Conservation (phyloP, 352 stramenopile species). For the Globisporangium splendens region DNA sequence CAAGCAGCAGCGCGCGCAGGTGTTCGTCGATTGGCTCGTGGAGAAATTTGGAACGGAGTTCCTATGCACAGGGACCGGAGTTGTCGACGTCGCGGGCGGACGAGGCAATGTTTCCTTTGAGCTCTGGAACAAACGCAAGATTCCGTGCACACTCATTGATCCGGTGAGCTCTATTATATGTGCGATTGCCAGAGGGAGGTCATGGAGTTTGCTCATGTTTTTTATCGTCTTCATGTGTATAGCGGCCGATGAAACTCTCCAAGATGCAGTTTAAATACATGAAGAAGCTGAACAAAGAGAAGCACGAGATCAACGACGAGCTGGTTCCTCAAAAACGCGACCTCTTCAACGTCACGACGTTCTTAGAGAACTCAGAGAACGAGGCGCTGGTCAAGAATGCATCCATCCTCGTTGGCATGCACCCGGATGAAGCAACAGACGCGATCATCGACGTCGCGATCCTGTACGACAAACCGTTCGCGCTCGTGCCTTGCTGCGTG, state of each 20-base stretch:
- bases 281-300: constrained; percentile 51
- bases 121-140: constrained; percentile 75
- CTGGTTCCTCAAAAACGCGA: constrained; percentile 50
- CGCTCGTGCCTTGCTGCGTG: constrained; percentile 96
- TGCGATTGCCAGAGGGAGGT: no score
- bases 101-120: constrained; percentile 81
- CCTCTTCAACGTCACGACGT: constrained; percentile 63
- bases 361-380: constrained; percentile 42
- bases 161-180: constrained; percentile 35
- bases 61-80: constrained; percentile 46
- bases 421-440: constrained; percentile 95
- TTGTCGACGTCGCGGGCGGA: constrained; percentile 82
- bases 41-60: constrained; percentile 50
- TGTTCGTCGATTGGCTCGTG: constrained; percentile 80
- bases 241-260: constrained; percentile 73
- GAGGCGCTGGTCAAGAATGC: constrained; percentile 57
- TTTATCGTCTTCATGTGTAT: constrained; percentile 15
- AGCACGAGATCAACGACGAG: constrained; percentile 17
- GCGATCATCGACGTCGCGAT: constrained; percentile 92
- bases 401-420: constrained; percentile 90
- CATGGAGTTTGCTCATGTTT: background rate
- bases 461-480: constrained; percentile 90
- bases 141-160: constrained; percentile 77
- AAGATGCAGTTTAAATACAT: constrained; percentile 70
- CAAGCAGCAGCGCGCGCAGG: constrained; percentile 65